These are phyloP conservation scores for Diospyros lotus DNA, from an alignment of 148 eudicot genomes.

Conservation along the genomic window DNA sequence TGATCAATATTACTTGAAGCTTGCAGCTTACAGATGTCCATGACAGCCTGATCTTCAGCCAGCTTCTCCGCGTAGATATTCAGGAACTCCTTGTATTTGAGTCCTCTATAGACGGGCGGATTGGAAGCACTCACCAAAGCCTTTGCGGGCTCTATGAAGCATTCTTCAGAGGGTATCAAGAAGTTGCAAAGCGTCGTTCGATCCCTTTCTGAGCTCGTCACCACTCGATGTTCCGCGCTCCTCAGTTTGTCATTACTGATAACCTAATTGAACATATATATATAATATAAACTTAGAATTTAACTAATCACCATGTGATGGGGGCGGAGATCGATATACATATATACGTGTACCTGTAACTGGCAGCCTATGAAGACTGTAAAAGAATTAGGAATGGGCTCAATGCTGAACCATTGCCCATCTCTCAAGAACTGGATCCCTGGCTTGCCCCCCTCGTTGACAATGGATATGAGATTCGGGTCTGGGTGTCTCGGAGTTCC, in stretches of 20 bases:
- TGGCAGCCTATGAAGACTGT: slow-evolving; percentile 40
- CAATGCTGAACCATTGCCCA: slow-evolving; percentile 35
- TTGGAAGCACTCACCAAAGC: slow-evolving; percentile 20
- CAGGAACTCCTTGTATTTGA: slow-evolving; percentile 29
- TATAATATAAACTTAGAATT: background rate
- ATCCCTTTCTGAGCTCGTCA: slow-evolving; percentile 22
- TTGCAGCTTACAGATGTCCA: too few relatives aligned
- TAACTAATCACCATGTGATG: background rate
- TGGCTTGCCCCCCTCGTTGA: slow-evolving; percentile 33
- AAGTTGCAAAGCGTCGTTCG: slow-evolving; percentile 29
- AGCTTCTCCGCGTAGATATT: slow-evolving; percentile 9
- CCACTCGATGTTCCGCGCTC: slow-evolving; percentile 32
- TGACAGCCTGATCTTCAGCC: too few relatives aligned
- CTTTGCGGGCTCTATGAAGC: slow-evolving; percentile 33
- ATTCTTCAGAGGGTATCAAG: slow-evolving; percentile 19
- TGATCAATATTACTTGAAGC: too few relatives aligned
- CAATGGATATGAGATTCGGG: slow-evolving; percentile 37
- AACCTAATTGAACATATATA: background rate
- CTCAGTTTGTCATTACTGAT: slow-evolving; percentile 29
- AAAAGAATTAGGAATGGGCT: slow-evolving; percentile 39
- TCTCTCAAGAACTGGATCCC: slow-evolving; percentile 45
- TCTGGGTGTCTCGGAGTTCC: slow-evolving; percentile 32
- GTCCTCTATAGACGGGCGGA: slow-evolving; percentile 25
- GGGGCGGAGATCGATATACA: too few relatives aligned
- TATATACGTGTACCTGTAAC: slow-evolving; percentile 23